phyloP scores from a whole-genome alignment of 2,329 filamentous ascomycete species.

The Cryphonectria naterciae region DNA sequence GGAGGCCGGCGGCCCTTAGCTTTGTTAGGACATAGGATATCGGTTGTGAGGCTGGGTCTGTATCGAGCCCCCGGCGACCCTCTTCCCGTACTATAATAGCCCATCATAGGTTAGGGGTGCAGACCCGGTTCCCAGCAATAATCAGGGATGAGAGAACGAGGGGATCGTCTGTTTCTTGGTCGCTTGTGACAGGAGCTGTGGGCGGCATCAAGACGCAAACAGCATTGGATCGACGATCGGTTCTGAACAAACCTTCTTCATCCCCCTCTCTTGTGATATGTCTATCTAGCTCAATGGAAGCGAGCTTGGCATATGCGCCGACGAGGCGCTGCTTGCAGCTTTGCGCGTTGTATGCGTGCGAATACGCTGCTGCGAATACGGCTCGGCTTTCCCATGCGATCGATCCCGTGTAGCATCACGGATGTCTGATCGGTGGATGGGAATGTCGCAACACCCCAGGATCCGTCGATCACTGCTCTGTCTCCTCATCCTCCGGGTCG shows the following conservation, averaged over 20 bases:
- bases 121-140: background rate
- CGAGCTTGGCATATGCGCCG: background rate
- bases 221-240: background rate
- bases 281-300: background rate
- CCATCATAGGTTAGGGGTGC: background rate
- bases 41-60: background rate
- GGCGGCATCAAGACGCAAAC: background rate
- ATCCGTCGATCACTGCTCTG: slow-evolving; percentile 31
- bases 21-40: background rate
- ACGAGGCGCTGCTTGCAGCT: background rate
- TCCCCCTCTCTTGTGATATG: background rate
- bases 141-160: background rate
- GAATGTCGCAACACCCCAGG: background rate
- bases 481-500: slow-evolving; percentile 42
- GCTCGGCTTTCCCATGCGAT: background rate
- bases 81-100: background rate
- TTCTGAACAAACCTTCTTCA: background rate
- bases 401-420: background rate
- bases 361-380: background rate
- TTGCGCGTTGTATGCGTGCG: background rate
- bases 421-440: background rate
- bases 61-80: background rate
- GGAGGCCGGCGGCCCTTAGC: background rate
- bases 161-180: background rate
- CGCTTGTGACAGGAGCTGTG: background rate